Conservation (phyloP, 192 early-diverging fungal genomes). For the Coemansia sp. region DNA sequence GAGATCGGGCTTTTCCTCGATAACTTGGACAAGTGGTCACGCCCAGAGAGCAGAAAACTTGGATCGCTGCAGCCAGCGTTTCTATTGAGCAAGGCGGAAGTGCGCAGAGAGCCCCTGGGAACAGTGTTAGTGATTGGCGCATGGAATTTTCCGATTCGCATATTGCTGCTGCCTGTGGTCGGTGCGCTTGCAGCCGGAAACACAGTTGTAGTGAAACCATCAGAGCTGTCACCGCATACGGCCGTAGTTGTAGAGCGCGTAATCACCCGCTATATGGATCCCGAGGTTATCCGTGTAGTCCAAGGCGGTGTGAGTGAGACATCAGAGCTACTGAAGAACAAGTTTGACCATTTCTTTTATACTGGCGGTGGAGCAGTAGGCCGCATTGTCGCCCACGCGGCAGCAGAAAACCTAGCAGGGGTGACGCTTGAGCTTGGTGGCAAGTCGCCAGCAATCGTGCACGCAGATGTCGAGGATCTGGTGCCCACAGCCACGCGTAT, state of each 20-base stretch:
- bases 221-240: slow-evolving; percentile 71
- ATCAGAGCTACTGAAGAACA: slow-evolving; percentile 67
- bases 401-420: slow-evolving; percentile 82
- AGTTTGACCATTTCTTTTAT: slow-evolving; percentile 92
- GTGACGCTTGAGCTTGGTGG: slow-evolving; percentile 94
- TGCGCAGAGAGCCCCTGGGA: slow-evolving; percentile 78
- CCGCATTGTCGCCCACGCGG: slow-evolving; percentile 78
- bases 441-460: slow-evolving; percentile 72
- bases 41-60: slow-evolving; percentile 42
- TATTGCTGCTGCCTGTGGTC: slow-evolving; percentile 70
- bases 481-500: slow-evolving; percentile 67
- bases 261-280: slow-evolving; percentile 77
- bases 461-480: slow-evolving; percentile 66
- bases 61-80: slow-evolving; percentile 40
- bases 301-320: slow-evolving; percentile 77
- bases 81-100: slow-evolving; percentile 48
- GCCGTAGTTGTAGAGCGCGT: slow-evolving; percentile 62
- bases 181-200: slow-evolving; percentile 91
- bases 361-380: slow-evolving; percentile 84
- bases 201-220: slow-evolving; percentile 79
- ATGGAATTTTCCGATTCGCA: slow-evolving; percentile 68
- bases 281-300: slow-evolving; percentile 61
- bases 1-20: slow-evolving; percentile 60
- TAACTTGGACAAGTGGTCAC: slow-evolving; percentile 61
- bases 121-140: slow-evolving; percentile 70